phyloP scores from a whole-genome alignment of 768 basidiomycete species.

The Serendipita sp. region DNA sequence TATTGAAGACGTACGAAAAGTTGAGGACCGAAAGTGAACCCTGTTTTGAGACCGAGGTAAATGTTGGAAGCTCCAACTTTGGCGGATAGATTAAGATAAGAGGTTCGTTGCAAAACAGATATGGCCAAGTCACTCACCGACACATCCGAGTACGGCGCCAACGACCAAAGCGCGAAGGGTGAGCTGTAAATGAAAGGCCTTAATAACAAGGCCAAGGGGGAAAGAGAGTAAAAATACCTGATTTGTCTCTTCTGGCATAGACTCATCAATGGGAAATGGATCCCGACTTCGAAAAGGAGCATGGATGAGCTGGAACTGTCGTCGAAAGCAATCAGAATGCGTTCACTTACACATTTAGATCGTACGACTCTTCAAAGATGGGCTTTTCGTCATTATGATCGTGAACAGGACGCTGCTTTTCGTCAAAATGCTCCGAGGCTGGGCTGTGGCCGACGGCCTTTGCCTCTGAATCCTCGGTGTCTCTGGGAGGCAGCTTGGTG shows the following conservation, averaged over 20 bases:
- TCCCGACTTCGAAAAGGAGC: conserved; percentile 11
- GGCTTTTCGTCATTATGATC: not conserved
- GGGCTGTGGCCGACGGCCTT: not conserved
- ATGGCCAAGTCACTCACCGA: conserved; percentile 34
- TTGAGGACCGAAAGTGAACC: conserved; percentile 48
- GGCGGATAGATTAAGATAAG: not conserved
- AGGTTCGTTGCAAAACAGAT: too few species aligned
- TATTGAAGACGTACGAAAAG: conserved; percentile 27
- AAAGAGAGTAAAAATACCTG: conserved; percentile 32
- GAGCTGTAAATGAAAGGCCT: not conserved
- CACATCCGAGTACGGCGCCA: conserved; percentile 33
- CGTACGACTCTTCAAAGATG: not conserved
- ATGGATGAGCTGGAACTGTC: not conserved
- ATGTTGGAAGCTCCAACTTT: conserved; percentile 22
- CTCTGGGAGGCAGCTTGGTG: not conserved
- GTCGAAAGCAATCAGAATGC: not conserved
- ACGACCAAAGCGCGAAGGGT: conserved; percentile 28
- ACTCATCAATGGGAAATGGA: conserved; percentile 39
- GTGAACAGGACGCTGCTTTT: not conserved
- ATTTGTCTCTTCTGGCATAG: conserved; percentile 30
- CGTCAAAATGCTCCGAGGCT: not conserved
- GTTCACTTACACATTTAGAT: not conserved
- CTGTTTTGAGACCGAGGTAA: conserved; percentile 52
- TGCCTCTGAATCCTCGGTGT: not conserved
- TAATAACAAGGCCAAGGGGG: not conserved